phyloP scores from a whole-genome alignment of 805 yeast species.

The Ogataea trehalophila region DNA sequence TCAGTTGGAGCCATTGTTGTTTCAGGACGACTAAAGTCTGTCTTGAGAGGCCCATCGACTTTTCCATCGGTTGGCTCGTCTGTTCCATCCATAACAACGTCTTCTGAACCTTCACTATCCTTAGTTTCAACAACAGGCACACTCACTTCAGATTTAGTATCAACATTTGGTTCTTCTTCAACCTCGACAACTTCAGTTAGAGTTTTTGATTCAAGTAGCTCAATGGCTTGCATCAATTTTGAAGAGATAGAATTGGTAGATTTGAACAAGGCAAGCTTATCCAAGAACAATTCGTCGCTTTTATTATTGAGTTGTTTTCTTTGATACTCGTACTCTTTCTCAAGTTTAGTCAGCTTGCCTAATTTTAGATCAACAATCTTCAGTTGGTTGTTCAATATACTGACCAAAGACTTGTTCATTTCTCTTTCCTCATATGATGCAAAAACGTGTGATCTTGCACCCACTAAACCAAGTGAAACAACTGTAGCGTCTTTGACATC shows the following conservation, averaged over 20 bases:
- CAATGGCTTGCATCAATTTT: conserved; percentile 39
- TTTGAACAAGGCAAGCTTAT: conserved; percentile 61
- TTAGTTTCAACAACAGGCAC: not conserved
- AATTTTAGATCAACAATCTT: conserved; percentile 63
- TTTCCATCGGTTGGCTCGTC: conserved; percentile 1
- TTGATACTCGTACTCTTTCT: conserved; percentile 61
- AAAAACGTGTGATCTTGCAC: conserved; percentile 74
- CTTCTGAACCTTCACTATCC: conserved; percentile 19
- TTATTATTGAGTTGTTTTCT: conserved; percentile 53
- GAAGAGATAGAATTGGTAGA: conserved; percentile 46
- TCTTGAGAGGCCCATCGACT: conserved; percentile 2
- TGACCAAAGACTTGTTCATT: conserved; percentile 53
- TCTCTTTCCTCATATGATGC: conserved; percentile 79
- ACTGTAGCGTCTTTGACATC: conserved; percentile 56
- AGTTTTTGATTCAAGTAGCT: conserved; percentile 14
- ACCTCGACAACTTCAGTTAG: conserved; percentile 10
- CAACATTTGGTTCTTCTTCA: conserved; percentile 3
- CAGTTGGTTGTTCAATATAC: conserved; percentile 57
- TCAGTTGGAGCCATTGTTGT: not conserved
- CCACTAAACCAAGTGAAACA: conserved; percentile 70
- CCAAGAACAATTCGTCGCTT: conserved; percentile 63
- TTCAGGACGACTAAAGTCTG: not conserved
- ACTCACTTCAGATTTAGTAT: conserved; percentile 1
- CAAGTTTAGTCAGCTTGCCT: conserved; percentile 52
- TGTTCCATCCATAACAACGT: conserved; percentile 21